Evolutionary conservation across 1,284 basidiomycete species (phyloP).

Genomic region (Leccinum cinnamomeum): DNA sequence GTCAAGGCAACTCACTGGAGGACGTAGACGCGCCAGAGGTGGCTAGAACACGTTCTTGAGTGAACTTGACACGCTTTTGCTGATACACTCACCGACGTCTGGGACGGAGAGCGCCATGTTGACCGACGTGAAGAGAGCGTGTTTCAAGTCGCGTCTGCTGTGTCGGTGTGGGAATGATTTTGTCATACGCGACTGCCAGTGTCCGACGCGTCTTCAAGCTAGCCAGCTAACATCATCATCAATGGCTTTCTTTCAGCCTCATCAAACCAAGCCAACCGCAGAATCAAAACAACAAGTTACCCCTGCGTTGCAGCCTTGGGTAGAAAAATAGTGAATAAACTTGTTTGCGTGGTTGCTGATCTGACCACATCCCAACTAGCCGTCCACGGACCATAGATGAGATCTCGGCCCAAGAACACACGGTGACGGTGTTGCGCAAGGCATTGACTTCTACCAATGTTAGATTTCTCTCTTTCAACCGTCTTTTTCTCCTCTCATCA

Average conservation of each 20-base stretch:
- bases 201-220: slow-evolving; percentile 31
- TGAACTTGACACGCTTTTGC: slow-evolving; percentile 10
- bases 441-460: slow-evolving; percentile 93
- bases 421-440: slow-evolving; percentile 89
- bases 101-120: slow-evolving; percentile 40
- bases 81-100: slow-evolving; percentile 37
- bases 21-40: slow-evolving; percentile 8
- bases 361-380: slow-evolving; percentile 43
- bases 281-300: slow-evolving; percentile 48
- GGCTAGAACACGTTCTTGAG: slow-evolving; percentile 16
- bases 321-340: slow-evolving; percentile 87
- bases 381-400: slow-evolving; percentile 98
- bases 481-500: slow-evolving; percentile 9
- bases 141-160: slow-evolving; percentile 19
- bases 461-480: slow-evolving; percentile 20
- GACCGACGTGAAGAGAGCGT: slow-evolving; percentile 15
- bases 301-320: slow-evolving; percentile 87
- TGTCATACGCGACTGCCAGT: slow-evolving; percentile 31
- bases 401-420: slow-evolving; percentile 96
- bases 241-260: slow-evolving; percentile 65
- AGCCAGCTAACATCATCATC: neutral
- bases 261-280: slow-evolving; percentile 42
- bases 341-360: neutral
- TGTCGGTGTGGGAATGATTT: slow-evolving; percentile 30
- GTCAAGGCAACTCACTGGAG: slow-evolving; percentile 18